Evolutionary conservation across 148 eudicot species (phyloP).

Genomic region (Rhododendron kiyosumense): DNA sequence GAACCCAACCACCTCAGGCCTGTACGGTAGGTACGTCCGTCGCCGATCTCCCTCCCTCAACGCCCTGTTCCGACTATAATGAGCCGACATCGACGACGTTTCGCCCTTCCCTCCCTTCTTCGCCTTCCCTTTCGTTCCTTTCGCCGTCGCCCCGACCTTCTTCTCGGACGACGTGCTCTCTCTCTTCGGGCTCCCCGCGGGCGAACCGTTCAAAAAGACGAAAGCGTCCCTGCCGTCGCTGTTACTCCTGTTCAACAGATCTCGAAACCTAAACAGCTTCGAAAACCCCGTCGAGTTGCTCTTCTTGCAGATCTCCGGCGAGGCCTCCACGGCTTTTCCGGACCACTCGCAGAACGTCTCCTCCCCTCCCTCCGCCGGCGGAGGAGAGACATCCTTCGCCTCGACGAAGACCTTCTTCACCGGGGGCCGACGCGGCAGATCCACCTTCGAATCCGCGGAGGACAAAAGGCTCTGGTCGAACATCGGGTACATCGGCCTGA

Average conservation of each 20-base stretch:
- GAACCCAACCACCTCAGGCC: constrained; percentile 73
- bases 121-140: constrained; percentile 3
- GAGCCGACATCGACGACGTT: constrained; percentile 35
- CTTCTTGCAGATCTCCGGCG: constrained; percentile 55
- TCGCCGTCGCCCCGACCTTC: constrained; percentile 1
- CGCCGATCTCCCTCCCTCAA: constrained; percentile 39
- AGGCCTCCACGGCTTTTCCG: constrained; percentile 18
- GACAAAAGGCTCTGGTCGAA: constrained; percentile 26
- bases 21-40: constrained; percentile 69
- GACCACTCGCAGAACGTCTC: constrained; percentile 56
- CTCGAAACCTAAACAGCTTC: constrained; percentile 64
- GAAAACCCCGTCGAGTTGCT: constrained; percentile 97
- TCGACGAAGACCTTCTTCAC: constrained; percentile 59
- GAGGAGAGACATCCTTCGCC: neutral
- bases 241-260: constrained; percentile 46
- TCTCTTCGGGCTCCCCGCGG: constrained; percentile 7
- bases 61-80: constrained; percentile 41
- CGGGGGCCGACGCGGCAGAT: constrained; percentile 23
- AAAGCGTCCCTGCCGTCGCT: constrained; percentile 84
- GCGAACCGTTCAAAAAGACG: constrained; percentile 41
- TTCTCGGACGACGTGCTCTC: constrained; percentile 6
- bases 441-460: constrained; percentile 10
- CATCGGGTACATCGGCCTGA: constrained; percentile 48
- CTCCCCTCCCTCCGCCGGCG: constrained; percentile 13
- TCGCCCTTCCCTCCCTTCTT: constrained; percentile 18